Percentiles rank a stretch among this genome's conserved stretches.
phyloP scores from a whole-genome alignment of 2,329 filamentous ascomycete species.

The Coleophoma crateriformis region DNA sequence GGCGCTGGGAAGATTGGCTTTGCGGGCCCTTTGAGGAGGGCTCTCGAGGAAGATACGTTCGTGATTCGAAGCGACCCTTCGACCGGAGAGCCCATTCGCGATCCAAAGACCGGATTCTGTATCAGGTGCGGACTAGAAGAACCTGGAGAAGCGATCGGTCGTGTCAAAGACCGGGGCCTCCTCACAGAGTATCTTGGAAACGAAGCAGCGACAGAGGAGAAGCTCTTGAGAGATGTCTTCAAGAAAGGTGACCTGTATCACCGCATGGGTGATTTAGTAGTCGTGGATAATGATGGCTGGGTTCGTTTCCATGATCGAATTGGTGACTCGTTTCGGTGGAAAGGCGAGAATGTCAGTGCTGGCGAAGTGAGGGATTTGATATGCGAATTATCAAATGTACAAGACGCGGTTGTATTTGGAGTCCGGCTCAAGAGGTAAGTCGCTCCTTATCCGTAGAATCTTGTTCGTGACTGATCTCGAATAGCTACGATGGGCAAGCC shows the following conservation, averaged over 20 bases:
- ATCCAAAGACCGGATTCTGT: constrained; percentile 37
- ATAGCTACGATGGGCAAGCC: constrained; percentile 42
- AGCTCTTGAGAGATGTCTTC: constrained; percentile 37
- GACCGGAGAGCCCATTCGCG: constrained; percentile 15
- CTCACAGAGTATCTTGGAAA: constrained; percentile 37
- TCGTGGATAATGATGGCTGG: constrained; percentile 35
- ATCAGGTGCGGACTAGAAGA: constrained; percentile 29
- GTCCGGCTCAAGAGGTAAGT: constrained; percentile 32
- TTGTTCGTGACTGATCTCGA: neutral
- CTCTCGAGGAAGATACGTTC: constrained; percentile 34
- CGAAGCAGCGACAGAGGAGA: constrained; percentile 34
- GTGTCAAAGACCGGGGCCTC: constrained; percentile 31
- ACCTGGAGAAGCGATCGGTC: constrained; percentile 38
- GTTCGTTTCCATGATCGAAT: constrained; percentile 41
- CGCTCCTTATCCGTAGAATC: neutral
- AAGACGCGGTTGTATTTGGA: constrained; percentile 38
- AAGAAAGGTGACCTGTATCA: constrained; percentile 38
- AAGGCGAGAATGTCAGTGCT: constrained; percentile 40
- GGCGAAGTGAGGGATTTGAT: constrained; percentile 39
- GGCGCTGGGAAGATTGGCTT: constrained; percentile 38
- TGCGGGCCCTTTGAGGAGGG: constrained; percentile 31
- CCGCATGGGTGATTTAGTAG: constrained; percentile 37
- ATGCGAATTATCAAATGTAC: constrained; percentile 31
- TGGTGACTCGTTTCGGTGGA: constrained; percentile 50
- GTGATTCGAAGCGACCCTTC: constrained; percentile 33